These are phyloP conservation scores for Umbilicus rupestris DNA, from an alignment of 164 flowering plant species.

Conservation along the genomic window DNA sequence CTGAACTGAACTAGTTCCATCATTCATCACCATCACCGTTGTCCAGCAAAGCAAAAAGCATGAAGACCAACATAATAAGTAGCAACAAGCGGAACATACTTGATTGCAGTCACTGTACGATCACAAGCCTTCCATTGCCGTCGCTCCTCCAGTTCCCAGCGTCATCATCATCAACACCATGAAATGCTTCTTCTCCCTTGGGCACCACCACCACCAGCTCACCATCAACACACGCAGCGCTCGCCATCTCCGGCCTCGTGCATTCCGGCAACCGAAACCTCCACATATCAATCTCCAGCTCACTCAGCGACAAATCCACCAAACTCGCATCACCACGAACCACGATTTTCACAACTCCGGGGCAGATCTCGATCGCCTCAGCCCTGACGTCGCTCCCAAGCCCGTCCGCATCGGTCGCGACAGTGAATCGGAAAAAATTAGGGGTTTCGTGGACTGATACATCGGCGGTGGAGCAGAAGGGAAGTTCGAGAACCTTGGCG, in stretches of 20 bases:
- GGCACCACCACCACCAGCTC: constrained; percentile 33
- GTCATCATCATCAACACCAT: neutral
- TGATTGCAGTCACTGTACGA: constrained; percentile 18
- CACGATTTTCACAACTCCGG: constrained; percentile 38
- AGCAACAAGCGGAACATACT: neutral
- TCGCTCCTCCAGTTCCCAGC: constrained; percentile 13
- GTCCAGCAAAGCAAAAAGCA: neutral
- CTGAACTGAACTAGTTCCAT: neutral
- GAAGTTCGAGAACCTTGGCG: constrained; percentile 41
- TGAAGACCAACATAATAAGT: neutral
- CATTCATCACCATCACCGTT: neutral
- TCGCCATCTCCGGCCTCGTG: constrained; percentile 28
- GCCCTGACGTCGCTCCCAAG: constrained; percentile 19
- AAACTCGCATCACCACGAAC: constrained; percentile 10
- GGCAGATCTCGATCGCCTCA: constrained; percentile 27
- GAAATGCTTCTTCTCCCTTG: constrained; percentile 12
- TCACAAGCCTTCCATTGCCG: constrained; percentile 12
- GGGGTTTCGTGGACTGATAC: constrained; percentile 33
- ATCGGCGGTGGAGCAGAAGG: constrained; percentile 39
- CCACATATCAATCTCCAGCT: constrained; percentile 27
- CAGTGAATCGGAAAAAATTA: constrained; percentile 26
- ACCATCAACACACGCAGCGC: constrained; percentile 21
- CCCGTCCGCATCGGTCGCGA: constrained; percentile 18
- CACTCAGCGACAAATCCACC: constrained; percentile 12
- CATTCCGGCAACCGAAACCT: constrained; percentile 29